phyloP scores from a whole-genome alignment of 2,329 filamentous ascomycete species.

The Trematosphaeria pertusa region DNA sequence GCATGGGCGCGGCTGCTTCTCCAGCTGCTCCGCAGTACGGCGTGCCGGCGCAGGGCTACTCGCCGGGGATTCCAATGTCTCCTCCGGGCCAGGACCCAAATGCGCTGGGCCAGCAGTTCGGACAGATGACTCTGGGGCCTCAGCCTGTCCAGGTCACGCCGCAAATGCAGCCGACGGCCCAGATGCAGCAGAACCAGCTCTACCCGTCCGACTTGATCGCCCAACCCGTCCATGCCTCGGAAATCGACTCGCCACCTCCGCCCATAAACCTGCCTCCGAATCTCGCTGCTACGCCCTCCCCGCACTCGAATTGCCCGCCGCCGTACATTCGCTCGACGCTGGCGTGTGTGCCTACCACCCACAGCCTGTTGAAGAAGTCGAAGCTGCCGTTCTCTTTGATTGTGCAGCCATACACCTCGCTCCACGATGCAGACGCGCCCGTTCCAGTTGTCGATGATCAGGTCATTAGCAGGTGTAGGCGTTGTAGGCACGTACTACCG shows the following conservation, averaged over 20 bases:
- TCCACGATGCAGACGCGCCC: slow-evolving; percentile 91
- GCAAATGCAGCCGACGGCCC: slow-evolving; percentile 41
- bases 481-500: slow-evolving; percentile 66
- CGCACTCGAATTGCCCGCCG: slow-evolving; percentile 86
- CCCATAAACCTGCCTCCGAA: slow-evolving; percentile 90
- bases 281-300: slow-evolving; percentile 91
- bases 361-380: slow-evolving; percentile 94
- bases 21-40: slow-evolving; percentile 35
- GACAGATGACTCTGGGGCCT: slow-evolving; percentile 73
- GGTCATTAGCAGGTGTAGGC: slow-evolving; percentile 93
- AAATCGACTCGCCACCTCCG: slow-evolving; percentile 89
- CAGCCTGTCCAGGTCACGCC: slow-evolving; percentile 49
- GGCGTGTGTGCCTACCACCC: slow-evolving; percentile 90
- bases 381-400: slow-evolving; percentile 91
- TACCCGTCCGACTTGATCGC: slow-evolving; percentile 91
- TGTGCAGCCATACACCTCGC: slow-evolving; percentile 91
- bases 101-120: slow-evolving; percentile 79
- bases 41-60: slow-evolving; percentile 49
- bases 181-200: slow-evolving; percentile 72
- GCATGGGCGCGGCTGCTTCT: slow-evolving; percentile 36
- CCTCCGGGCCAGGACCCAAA: slow-evolving; percentile 63
- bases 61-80: slow-evolving; percentile 24
- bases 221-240: slow-evolving; percentile 91
- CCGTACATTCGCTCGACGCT: slow-evolving; percentile 96
- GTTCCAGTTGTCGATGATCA: slow-evolving; percentile 95